Conservation (phyloP, 192 early-diverging fungal species). For the Coemansia sp. region DNA sequence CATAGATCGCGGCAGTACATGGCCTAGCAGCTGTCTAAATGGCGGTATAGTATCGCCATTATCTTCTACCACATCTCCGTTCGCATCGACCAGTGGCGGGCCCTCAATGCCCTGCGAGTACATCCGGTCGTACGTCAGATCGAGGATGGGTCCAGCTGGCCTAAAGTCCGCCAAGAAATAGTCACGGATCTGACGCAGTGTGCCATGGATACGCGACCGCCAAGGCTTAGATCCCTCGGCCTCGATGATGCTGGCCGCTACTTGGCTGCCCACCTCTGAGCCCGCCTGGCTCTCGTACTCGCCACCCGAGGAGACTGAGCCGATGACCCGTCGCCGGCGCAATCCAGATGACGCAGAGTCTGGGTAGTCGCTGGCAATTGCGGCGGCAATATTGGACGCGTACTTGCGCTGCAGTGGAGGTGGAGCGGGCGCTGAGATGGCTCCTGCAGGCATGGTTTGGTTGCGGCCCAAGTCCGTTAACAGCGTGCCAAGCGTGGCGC, state of each 20-base stretch:
- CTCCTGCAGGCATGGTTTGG: slow-evolving; percentile 5
- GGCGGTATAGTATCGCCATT: slow-evolving; percentile 39
- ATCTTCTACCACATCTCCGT: slow-evolving; percentile 18
- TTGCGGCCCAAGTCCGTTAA: slow-evolving; percentile 17
- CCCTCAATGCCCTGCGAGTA: slow-evolving; percentile 43
- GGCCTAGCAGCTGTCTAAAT: slow-evolving; percentile 33
- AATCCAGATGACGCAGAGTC: slow-evolving; percentile 14
- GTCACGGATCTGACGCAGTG: slow-evolving; percentile 40
- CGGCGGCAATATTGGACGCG: slow-evolving; percentile 1
- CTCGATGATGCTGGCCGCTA: slow-evolving; percentile 25
- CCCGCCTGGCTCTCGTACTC: neutral
- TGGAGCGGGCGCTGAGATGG: neutral
- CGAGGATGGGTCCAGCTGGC: slow-evolving; percentile 46
- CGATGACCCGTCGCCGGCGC: slow-evolving; percentile 8
- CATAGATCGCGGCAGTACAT: slow-evolving; percentile 34
- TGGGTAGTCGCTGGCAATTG: neutral
- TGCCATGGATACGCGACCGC: slow-evolving; percentile 9
- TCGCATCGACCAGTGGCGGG: neutral
- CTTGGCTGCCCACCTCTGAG: slow-evolving; percentile 12
- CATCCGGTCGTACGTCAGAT: slow-evolving; percentile 48
- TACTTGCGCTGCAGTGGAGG: neutral
- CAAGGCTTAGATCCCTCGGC: slow-evolving; percentile 7
- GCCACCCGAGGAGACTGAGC: slow-evolving; percentile 6
- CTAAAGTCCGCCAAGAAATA: slow-evolving; percentile 50
- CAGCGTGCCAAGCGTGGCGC: slow-evolving; percentile 29